These are phyloP conservation scores for Rhexocercosporidium sp. DNA, from an alignment of 2,329 filamentous ascomycete species.

Conservation along the genomic window DNA sequence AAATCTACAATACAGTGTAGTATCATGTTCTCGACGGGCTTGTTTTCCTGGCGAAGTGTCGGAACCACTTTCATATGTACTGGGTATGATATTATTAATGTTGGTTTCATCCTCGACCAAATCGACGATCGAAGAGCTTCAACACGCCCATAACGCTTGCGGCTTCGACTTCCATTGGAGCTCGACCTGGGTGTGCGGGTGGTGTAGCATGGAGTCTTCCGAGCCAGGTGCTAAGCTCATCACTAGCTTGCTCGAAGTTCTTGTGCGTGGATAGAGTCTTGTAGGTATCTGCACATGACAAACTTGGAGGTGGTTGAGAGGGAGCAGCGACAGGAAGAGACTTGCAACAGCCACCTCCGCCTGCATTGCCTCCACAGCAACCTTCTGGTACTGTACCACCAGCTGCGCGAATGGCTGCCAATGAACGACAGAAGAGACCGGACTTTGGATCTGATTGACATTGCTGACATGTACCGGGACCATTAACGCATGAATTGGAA, in stretches of 20 bases:
- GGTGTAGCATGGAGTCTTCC: slow-evolving; percentile 70
- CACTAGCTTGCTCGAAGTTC: slow-evolving; percentile 74
- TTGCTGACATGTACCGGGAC: slow-evolving; percentile 79
- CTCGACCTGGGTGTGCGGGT: slow-evolving; percentile 44
- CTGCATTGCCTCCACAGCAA: slow-evolving; percentile 66
- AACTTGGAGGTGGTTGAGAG: slow-evolving; percentile 48
- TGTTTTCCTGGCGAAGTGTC: background rate
- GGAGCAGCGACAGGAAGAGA: slow-evolving; percentile 36
- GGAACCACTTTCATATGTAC: background rate
- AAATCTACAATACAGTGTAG: background rate
- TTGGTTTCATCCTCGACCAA: slow-evolving; percentile 54
- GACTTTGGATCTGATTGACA: slow-evolving; percentile 79
- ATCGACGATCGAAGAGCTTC: slow-evolving; percentile 79
- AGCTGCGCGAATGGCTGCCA: slow-evolving; percentile 64
- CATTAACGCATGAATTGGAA: slow-evolving; percentile 52
- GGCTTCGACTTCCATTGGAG: slow-evolving; percentile 79
- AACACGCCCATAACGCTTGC: slow-evolving; percentile 87
- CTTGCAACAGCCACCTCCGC: slow-evolving; percentile 69
- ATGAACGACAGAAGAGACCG: slow-evolving; percentile 81
- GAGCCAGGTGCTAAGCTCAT: slow-evolving; percentile 78
- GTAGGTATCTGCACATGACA: slow-evolving; percentile 79
- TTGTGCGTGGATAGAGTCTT: slow-evolving; percentile 79
- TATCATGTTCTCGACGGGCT: background rate
- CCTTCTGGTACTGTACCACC: slow-evolving; percentile 49
- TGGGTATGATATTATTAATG: background rate